phyloP scores from a whole-genome alignment of 345 rosid species.

The Eucalyptus sp. region DNA sequence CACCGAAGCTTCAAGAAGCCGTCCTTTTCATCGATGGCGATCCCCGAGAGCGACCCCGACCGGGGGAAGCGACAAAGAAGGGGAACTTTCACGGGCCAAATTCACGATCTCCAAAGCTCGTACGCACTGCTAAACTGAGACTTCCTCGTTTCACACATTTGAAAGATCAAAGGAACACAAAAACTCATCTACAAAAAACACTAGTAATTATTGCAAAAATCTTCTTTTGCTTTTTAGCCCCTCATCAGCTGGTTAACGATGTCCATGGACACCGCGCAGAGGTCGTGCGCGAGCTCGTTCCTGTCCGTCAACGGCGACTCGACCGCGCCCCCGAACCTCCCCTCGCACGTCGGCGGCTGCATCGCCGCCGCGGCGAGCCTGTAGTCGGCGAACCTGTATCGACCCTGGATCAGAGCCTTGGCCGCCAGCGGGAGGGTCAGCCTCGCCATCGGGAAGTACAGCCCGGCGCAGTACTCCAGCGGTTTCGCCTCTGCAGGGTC shows the following conservation, averaged over 20 bases:
- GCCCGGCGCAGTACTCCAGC: neutral
- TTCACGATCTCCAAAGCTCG: neutral
- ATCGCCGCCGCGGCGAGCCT: neutral
- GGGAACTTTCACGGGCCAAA: neutral
- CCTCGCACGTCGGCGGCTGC: neutral
- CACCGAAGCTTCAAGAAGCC: neutral
- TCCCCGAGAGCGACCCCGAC: too few species aligned
- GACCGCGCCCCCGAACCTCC: neutral
- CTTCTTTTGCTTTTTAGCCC: neutral
- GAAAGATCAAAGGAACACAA: neutral
- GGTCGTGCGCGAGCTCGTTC: neutral
- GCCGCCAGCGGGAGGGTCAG: neutral
- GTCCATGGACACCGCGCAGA: neutral
- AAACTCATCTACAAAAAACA: neutral
- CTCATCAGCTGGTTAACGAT: neutral
- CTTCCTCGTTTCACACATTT: neutral
- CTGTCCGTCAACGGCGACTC: neutral
- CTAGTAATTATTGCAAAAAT: too few species aligned
- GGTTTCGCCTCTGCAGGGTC: neutral
- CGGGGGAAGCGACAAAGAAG: neutral
- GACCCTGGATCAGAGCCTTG: neutral
- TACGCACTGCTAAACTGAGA: neutral
- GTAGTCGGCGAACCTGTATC: neutral
- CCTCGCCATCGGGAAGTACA: neutral
- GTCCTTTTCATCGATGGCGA: neutral